Conservation (phyloP, 768 basidiomycete genomes). For the Mycena indigotica region DNA sequence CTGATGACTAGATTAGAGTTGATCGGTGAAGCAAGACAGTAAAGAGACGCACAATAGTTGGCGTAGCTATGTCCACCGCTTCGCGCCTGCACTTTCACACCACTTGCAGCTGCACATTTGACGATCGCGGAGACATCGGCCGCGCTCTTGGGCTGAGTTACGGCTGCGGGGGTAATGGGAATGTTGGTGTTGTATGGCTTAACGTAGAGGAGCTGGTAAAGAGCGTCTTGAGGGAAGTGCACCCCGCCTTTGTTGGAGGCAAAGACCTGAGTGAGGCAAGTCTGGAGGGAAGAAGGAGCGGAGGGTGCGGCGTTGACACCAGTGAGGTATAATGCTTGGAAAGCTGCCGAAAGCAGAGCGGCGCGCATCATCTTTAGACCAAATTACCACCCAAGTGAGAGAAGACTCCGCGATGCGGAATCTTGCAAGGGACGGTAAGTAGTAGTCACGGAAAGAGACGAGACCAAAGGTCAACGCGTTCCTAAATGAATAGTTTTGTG, state of each 20-base stretch:
- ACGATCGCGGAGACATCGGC: constrained; percentile 18
- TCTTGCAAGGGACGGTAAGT: too few relatives aligned
- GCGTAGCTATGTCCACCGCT: constrained; percentile 22
- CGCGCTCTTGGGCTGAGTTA: constrained; percentile 20
- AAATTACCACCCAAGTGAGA: too few relatives aligned
- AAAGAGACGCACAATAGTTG: constrained; percentile 11
- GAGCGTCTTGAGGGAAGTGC: constrained; percentile 9
- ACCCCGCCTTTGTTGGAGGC: constrained; percentile 1
- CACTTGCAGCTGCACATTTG: neutral
- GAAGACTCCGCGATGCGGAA: too few relatives aligned
- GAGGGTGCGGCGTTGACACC: neutral
- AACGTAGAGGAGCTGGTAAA: constrained; percentile 10
- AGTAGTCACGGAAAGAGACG: too few relatives aligned
- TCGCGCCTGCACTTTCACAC: constrained; percentile 21
- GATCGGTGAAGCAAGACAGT: too few relatives aligned
- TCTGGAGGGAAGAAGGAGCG: neutral
- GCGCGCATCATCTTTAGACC: too few relatives aligned
- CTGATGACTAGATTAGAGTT: too few relatives aligned
- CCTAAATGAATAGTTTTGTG: too few relatives aligned
- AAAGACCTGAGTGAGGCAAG: neutral
- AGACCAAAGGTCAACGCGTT: too few relatives aligned
- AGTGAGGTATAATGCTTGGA: neutral
- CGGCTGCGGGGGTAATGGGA: constrained; percentile 25
- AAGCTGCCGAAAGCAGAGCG: too few relatives aligned
- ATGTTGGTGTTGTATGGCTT: constrained; percentile 21